Evolutionary conservation across 2,329 filamentous ascomycete genomes (phyloP), one percentile per base, ranked within the genome.

Genomic region (Trichophyton benhamiae): DNA sequence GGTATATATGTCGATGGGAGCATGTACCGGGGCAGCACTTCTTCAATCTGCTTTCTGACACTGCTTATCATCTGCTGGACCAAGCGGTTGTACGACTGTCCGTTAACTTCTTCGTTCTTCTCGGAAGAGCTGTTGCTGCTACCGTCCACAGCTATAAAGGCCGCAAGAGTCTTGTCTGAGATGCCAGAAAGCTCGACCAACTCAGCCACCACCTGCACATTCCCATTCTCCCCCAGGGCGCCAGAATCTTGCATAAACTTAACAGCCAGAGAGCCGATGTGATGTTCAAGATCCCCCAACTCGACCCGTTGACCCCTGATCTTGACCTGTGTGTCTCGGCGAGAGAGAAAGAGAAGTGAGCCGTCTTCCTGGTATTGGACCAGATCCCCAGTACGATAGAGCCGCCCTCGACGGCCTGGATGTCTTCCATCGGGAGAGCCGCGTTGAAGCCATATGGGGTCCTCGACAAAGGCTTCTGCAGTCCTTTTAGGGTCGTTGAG

Each of bases 271-370:
- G 41, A 70, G 13, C 74, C n/a, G 15, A 70, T 46, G 48, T 57
- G 52, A 57, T 57, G 52, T 22, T 57, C 52, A 72, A 95, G 92
- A 74, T 95, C 90, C 0, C 86, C 87, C 62, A 94, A 86, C 68
- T 95, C 91, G 0, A 95, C 78, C 9, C 90, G 80, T 70, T 95
- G 90, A 0, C 90, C 90, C 13, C 90, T 83, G 2, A 95, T 78
- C 71, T 96, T 96, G 64, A 95, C 85, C 72, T 96, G 91, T 1
- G 59, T 62, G 58, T 72, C 70, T 57, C 68, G 69, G 25, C 70
- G 60, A 3, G 67, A 66, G 3, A 68, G 57, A 57, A 63, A 68
- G 9, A 59, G 38, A 25, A 64, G 60, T 0, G 61, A 36, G 1
- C 66, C 66, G 30, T 67, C 61, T 3, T 58, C 22, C 30, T 65